A percentile compares a stretch with the other conserved stretches of the same genome.
Evolutionary conservation across 2,329 filamentous ascomycete genomes (phyloP).

Genomic region (Paecilomyces dactylethromorphus): DNA sequence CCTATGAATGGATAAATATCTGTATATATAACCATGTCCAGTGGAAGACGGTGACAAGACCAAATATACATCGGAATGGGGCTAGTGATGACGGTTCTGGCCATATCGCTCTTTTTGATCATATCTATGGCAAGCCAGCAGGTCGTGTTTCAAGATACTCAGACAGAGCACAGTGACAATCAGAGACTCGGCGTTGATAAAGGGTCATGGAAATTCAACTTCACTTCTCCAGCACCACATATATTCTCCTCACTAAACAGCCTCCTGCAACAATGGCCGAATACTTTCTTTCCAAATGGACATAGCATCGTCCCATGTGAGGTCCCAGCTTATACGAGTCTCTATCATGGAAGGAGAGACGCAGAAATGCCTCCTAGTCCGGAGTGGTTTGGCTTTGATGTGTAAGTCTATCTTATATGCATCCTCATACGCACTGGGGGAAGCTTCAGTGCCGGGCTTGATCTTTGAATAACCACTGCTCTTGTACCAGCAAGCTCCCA

Average conservation of each 20-base stretch:
- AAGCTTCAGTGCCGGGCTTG: no score
- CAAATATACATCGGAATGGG: background rate
- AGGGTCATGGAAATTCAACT: conserved; percentile 26
- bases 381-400: conserved; percentile 49
- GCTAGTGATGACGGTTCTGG: background rate
- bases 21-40: background rate
- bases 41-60: background rate
- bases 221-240: conserved; percentile 42
- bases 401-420: conserved; percentile 10
- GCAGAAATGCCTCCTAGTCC: conserved; percentile 38
- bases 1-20: no score
- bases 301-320: conserved; percentile 43
- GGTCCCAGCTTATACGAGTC: conserved; percentile 40
- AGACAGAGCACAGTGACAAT: background rate
- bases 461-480: background rate
- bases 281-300: conserved; percentile 47
- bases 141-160: background rate
- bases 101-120: background rate
- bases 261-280: conserved; percentile 45
- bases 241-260: conserved; percentile 44
- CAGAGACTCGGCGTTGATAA: background rate
- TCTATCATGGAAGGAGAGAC: conserved; percentile 45
- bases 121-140: background rate
- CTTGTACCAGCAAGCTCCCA: background rate
- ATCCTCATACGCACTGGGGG: background rate